Conservation (phyloP, 345 rosid genomes). For the Heritiera fomes region DNA sequence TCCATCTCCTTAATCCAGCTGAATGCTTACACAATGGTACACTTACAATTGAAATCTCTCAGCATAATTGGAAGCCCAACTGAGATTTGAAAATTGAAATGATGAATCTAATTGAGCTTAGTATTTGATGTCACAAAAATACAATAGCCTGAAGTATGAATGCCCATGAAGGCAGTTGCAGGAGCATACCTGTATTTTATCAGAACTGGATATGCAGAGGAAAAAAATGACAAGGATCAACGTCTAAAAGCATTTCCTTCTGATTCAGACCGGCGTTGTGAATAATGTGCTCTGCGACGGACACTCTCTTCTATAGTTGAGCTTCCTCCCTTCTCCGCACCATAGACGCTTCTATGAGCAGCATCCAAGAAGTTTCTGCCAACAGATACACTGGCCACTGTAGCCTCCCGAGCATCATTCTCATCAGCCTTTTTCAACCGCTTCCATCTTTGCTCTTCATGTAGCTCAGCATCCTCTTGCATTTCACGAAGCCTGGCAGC, state of each 20-base stretch:
- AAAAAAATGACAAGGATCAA: neutral
- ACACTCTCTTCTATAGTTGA: slow-evolving; percentile 90
- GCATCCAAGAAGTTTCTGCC: slow-evolving; percentile 87
- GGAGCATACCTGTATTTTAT: neutral
- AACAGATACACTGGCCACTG: slow-evolving; percentile 32
- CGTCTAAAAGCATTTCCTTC: slow-evolving; percentile 83
- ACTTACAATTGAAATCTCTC: neutral
- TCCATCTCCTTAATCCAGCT: neutral
- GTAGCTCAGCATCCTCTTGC: slow-evolving; percentile 87
- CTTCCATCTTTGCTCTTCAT: slow-evolving; percentile 93
- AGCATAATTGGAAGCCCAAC: neutral
- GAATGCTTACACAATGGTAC: neutral
- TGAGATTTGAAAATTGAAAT: slow-evolving; percentile 2
- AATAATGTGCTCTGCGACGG: slow-evolving; percentile 78
- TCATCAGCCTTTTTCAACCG: slow-evolving; percentile 85
- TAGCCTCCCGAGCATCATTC: slow-evolving; percentile 67
- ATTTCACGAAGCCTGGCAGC: slow-evolving; percentile 76
- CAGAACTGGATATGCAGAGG: neutral
- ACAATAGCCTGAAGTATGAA: neutral
- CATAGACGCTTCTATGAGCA: slow-evolving; percentile 77
- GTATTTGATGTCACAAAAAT: neutral
- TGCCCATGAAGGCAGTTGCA: neutral
- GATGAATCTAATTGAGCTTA: neutral
- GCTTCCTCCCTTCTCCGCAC: slow-evolving; percentile 90
- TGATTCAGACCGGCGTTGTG: slow-evolving; percentile 66